Evolutionary conservation across 2,329 filamentous ascomycete genomes (phyloP).

Genomic region (Alternaria gansuensis): DNA sequence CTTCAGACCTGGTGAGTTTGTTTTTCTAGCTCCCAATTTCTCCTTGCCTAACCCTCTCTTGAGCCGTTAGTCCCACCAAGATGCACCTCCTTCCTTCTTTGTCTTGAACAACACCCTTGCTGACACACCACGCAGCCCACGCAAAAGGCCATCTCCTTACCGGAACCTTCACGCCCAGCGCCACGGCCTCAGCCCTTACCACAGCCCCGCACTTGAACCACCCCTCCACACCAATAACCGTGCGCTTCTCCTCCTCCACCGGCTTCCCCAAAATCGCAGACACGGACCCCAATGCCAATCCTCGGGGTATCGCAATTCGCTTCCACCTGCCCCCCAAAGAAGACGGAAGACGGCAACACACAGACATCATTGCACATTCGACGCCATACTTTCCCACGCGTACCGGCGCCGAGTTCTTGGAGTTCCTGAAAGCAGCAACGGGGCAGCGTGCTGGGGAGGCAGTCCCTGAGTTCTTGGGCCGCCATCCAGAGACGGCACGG

Average conservation of each 20-base stretch:
- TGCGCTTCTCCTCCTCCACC: constrained; percentile 63
- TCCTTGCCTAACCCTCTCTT: constrained; percentile 2
- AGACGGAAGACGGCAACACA: constrained; percentile 58
- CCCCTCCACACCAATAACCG: constrained; percentile 57
- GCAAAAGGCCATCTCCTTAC: constrained; percentile 63
- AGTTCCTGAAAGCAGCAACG: constrained; percentile 56
- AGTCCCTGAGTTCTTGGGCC: constrained; percentile 56
- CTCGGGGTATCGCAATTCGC: constrained; percentile 58
- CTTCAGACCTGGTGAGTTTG: constrained; percentile 44
- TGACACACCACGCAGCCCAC: constrained; percentile 55
- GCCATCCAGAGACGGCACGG: constrained; percentile 58
- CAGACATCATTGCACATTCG: constrained; percentile 65
- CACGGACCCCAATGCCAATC: constrained; percentile 58
- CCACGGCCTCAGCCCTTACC: constrained; percentile 56
- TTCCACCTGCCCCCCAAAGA: constrained; percentile 58
- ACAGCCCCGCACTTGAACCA: constrained; percentile 60
- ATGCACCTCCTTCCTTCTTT: not conserved
- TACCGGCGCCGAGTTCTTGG: constrained; percentile 63
- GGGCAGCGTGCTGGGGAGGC: constrained; percentile 42
- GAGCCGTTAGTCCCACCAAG: not conserved
- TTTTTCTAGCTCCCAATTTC: not conserved
- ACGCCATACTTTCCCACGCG: constrained; percentile 62
- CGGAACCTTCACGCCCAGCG: constrained; percentile 63
- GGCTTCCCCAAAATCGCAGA: constrained; percentile 63
- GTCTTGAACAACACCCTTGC: not conserved